phyloP scores from a whole-genome alignment of 192 early-diverging fungal species.

The Physocladia obscura region DNA sequence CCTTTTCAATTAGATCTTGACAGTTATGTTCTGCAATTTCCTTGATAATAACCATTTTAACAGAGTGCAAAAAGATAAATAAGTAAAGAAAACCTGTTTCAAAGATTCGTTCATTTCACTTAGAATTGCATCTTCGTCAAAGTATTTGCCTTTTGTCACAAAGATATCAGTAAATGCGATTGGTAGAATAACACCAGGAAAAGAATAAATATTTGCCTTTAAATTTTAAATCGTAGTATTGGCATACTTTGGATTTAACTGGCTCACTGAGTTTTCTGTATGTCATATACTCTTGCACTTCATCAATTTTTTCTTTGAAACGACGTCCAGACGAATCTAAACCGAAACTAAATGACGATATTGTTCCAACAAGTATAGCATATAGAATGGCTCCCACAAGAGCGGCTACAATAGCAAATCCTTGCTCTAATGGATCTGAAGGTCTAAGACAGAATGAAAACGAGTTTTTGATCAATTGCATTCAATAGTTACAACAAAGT shows the following conservation, averaged over 20 bases:
- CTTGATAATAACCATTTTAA: neutral
- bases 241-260: slow-evolving; percentile 31
- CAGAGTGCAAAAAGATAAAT: neutral
- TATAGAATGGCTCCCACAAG: slow-evolving; percentile 43
- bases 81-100: slow-evolving; percentile 30
- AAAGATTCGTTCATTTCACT: slow-evolving; percentile 47
- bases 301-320: slow-evolving; percentile 53
- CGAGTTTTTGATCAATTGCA: neutral
- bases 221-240: slow-evolving; percentile 53
- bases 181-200: no score
- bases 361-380: slow-evolving; percentile 47
- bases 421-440: slow-evolving; percentile 34
- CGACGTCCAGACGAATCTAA: slow-evolving; percentile 47
- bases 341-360: slow-evolving; percentile 50
- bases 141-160: slow-evolving; percentile 53
- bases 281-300: slow-evolving; percentile 55
- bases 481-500: no score
- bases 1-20: slow-evolving; percentile 45
- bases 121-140: slow-evolving; percentile 48
- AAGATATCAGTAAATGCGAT: no score
- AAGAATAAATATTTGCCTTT: slow-evolving; percentile 47
- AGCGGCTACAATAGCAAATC: slow-evolving; percentile 30
- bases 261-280: slow-evolving; percentile 39
- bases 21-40: slow-evolving; percentile 55
- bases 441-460: slow-evolving; percentile 27